Percentiles rank a stretch among this genome's conserved stretches.
phyloP scores from a whole-genome alignment of 768 basidiomycete species.

The Lactarius hengduanensis region DNA sequence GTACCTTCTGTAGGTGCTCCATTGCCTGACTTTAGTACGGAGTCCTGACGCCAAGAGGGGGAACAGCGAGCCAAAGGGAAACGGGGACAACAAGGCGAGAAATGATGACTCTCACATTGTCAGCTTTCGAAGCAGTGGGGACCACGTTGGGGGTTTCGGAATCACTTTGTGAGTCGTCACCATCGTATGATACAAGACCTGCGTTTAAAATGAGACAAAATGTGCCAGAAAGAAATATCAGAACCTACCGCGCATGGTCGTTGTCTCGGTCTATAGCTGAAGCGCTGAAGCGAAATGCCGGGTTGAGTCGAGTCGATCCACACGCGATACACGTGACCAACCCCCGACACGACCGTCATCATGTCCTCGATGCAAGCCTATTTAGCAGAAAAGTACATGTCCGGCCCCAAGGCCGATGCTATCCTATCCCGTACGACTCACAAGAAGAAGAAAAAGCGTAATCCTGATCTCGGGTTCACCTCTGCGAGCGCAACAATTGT shows the following conservation, averaged over 20 bases:
- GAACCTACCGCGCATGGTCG: conserved; percentile 16
- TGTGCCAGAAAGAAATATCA: not conserved
- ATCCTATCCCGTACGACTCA: conserved; percentile 68
- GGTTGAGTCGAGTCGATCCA: not conserved
- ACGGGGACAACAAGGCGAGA: conserved; percentile 28
- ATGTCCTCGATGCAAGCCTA: conserved; percentile 64
- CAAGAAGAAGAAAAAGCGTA: conserved; percentile 79
- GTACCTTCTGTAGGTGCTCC: conserved; percentile 24
- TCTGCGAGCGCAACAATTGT: conserved; percentile 32
- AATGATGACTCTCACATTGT: conserved; percentile 31
- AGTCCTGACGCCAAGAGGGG: conserved; percentile 29
- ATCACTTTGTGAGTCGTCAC: conserved; percentile 29
- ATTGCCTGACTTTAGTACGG: conserved; percentile 24
- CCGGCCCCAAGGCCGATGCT: conserved; percentile 93
- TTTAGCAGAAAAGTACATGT: conserved; percentile 92
- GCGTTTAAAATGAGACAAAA: not conserved
- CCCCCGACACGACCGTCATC: not conserved
- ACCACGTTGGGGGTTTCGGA: conserved; percentile 16
- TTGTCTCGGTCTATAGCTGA: not conserved
- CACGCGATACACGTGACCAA: not conserved
- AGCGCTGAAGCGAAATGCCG: not conserved
- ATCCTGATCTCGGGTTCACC: conserved; percentile 41
- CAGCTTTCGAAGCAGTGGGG: not conserved
- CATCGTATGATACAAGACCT: conserved; percentile 29
- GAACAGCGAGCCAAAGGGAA: conserved; percentile 30